phyloP scores from a whole-genome alignment of 2,329 filamentous ascomycete species.

The Claviceps monticola region DNA sequence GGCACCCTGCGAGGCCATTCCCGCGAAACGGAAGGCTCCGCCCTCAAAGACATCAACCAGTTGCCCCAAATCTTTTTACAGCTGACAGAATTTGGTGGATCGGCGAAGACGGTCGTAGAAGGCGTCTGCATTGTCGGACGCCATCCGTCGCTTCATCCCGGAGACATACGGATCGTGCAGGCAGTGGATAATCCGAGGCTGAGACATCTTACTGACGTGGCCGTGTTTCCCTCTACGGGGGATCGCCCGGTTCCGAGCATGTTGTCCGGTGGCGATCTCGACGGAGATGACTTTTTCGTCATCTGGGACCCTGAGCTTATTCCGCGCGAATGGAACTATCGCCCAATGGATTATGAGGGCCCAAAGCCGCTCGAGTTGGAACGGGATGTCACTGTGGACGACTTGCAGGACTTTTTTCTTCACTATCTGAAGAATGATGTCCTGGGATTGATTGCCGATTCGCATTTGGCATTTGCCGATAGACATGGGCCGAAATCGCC shows the following conservation, averaged over 20 bases:
- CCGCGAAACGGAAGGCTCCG: constrained; percentile 26
- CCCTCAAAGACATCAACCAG: constrained; percentile 30
- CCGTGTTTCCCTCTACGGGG: constrained; percentile 74
- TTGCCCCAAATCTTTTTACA: constrained; percentile 87
- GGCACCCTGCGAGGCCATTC: constrained; percentile 58
- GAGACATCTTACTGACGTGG: constrained; percentile 65
- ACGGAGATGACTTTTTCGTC: constrained; percentile 91
- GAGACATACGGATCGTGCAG: constrained; percentile 76
- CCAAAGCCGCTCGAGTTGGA: constrained; percentile 41
- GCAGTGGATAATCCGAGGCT: constrained; percentile 66
- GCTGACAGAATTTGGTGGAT: constrained; percentile 41
- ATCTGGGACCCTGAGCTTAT: constrained; percentile 75
- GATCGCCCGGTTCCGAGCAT: constrained; percentile 80
- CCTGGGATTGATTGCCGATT: constrained; percentile 63
- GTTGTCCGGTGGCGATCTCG: constrained; percentile 91
- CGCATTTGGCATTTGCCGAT: constrained; percentile 72
- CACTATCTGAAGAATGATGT: constrained; percentile 85
- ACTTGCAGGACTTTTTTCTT: constrained; percentile 78
- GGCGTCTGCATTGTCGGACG: constrained; percentile 75
- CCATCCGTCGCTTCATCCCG: constrained; percentile 87
- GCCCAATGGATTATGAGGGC: constrained; percentile 64
- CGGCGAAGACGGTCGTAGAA: constrained; percentile 49
- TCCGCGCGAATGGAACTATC: constrained; percentile 53
- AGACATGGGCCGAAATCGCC: constrained; percentile 48
- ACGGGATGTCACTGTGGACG: constrained; percentile 52